Conservation (phyloP, 176 grass and related monocot genomes). For the Oryza glumipatula region DNA sequence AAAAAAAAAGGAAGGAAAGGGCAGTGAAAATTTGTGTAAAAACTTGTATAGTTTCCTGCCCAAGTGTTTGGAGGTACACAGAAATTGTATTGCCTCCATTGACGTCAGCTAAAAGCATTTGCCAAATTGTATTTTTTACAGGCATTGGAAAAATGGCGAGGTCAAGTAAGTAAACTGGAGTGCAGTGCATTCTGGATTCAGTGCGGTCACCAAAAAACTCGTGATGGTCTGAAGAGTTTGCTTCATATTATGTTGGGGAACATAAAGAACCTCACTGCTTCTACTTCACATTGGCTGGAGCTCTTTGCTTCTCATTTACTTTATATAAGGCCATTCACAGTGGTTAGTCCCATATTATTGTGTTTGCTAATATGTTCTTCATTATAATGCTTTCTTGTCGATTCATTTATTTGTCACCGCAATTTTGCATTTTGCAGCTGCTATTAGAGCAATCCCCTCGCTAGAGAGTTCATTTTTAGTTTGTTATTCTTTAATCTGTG, state of each 20-base stretch:
- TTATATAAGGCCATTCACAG: constrained; percentile 84
- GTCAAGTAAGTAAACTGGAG: constrained; percentile 82
- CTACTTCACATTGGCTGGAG: constrained; percentile 93
- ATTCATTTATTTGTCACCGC: not conserved
- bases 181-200: constrained; percentile 94
- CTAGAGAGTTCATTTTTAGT: constrained; percentile 3
- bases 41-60: not conserved
- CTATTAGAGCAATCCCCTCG: constrained; percentile 26
- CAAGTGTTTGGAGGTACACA: constrained; percentile 4
- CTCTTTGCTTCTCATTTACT: constrained; percentile 91
- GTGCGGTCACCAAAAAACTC: constrained; percentile 78
- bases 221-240: constrained; percentile 89
- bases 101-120: constrained; percentile 34
- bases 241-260: constrained; percentile 97
- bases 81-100: constrained; percentile 18
- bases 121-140: constrained; percentile 46
- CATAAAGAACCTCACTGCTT: constrained; percentile 63
- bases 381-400: constrained; percentile 29
- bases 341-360: constrained; percentile 55
- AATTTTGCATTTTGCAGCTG: not conserved
- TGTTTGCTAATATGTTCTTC: constrained; percentile 24
- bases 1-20: not conserved
- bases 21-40: not conserved
- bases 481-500: constrained; percentile 27
- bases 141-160: constrained; percentile 95